A percentile compares a stretch with the other conserved stretches of the same genome.
Conservation (phyloP, 2,329 filamentous ascomycete genomes). For the Metarhizium anisopliae region DNA sequence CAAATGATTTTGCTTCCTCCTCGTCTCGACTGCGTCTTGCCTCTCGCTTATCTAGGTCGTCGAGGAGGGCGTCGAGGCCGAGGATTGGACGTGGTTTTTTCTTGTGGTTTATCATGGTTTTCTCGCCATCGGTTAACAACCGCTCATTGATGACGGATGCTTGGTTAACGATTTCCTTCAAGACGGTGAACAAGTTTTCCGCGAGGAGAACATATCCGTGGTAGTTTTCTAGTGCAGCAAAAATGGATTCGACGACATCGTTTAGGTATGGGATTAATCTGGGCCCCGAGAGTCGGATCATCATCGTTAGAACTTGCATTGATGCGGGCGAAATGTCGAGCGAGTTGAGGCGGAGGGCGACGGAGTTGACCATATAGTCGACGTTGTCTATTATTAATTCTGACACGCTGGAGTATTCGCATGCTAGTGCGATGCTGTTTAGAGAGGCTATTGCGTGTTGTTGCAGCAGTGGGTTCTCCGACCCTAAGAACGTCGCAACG, state of each 20-base stretch:
- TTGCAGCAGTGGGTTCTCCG: constrained; percentile 56
- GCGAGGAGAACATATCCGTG: constrained; percentile 86
- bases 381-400: constrained; percentile 82
- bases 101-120: constrained; percentile 29
- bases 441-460: constrained; percentile 76
- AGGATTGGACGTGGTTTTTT: constrained; percentile 24
- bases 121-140: constrained; percentile 33
- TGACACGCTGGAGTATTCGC: constrained; percentile 64
- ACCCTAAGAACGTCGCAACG: constrained; percentile 79
- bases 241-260: constrained; percentile 84
- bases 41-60: constrained; percentile 53
- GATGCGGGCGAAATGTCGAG: constrained; percentile 89
- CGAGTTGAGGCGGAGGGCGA: constrained; percentile 80
- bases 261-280: constrained; percentile 79
- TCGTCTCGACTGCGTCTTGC: constrained; percentile 24
- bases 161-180: constrained; percentile 77
- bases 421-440: constrained; percentile 68
- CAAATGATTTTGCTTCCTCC: constrained; percentile 20
- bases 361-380: constrained; percentile 92
- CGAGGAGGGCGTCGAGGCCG: constrained; percentile 36
- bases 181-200: constrained; percentile 72
- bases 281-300: constrained; percentile 80
- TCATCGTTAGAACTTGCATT: constrained; percentile 86
- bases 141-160: constrained; percentile 53
- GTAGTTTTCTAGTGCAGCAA: constrained; percentile 87